These are phyloP conservation scores for Scheffersomyces stambukii DNA, from an alignment of 1,139 yeast genomes.

Conservation along the genomic window DNA sequence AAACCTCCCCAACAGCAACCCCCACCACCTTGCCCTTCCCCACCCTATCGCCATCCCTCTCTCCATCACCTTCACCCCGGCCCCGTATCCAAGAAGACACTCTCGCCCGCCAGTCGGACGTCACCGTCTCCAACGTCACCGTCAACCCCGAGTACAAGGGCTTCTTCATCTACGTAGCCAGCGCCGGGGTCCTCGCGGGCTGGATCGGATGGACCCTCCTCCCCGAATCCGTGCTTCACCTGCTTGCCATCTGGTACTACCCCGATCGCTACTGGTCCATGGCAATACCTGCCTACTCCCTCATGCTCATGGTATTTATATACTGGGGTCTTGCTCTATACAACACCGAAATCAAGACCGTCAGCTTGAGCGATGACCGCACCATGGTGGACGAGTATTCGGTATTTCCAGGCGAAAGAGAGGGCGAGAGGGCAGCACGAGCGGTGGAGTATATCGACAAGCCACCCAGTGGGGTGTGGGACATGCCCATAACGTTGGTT, in stretches of 20 bases:
- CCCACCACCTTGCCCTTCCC: constrained; percentile 4
- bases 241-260: constrained; percentile 61
- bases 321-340: constrained; percentile 69
- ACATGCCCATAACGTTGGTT: constrained; percentile 69
- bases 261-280: constrained; percentile 89
- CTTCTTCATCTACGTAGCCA: constrained; percentile 67
- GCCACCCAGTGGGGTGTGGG: constrained; percentile 82
- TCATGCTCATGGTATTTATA: constrained; percentile 66
- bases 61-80: constrained; percentile 7
- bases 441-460: constrained; percentile 36
- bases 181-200: constrained; percentile 44
- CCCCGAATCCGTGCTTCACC: constrained; percentile 52
- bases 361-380: constrained; percentile 52
- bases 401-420: constrained; percentile 34
- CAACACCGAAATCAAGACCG: constrained; percentile 70
- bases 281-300: constrained; percentile 65
- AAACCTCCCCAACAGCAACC: background rate
- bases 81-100: constrained; percentile 31
- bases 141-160: constrained; percentile 70
- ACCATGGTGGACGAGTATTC: constrained; percentile 70
- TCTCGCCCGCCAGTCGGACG: constrained; percentile 75
- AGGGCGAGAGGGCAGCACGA: constrained; percentile 11
- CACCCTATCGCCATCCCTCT: constrained; percentile 7
- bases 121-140: constrained; percentile 54
- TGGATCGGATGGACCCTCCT: constrained; percentile 70